A percentile compares a stretch with the other conserved stretches of the same genome.
phyloP scores from a whole-genome alignment of 2,329 filamentous ascomycete species.

The Cladosporium sp. region DNA sequence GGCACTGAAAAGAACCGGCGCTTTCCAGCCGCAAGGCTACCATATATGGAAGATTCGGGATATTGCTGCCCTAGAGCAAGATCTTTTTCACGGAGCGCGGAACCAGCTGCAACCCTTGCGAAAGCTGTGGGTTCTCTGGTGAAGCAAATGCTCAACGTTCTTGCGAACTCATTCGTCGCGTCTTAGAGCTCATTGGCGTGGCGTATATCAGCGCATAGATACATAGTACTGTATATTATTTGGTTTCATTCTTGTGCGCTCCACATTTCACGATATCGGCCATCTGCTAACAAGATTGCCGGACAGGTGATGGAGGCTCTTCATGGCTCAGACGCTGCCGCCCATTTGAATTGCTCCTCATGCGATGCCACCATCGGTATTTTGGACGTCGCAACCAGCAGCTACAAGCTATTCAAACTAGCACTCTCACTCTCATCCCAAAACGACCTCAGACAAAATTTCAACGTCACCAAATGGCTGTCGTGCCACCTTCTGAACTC shows the following conservation, averaged over 20 bases:
- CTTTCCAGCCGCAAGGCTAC: constrained; percentile 37
- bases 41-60: constrained; percentile 37
- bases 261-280: not conserved
- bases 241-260: not conserved
- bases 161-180: constrained; percentile 35
- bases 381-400: constrained; percentile 47
- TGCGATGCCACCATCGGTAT: constrained; percentile 42
- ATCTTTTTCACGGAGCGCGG: constrained; percentile 26
- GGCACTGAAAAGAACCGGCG: constrained; percentile 41
- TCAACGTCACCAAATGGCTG: constrained; percentile 47
- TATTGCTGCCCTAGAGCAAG: constrained; percentile 40
- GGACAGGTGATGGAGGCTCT: not conserved
- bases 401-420: constrained; percentile 42
- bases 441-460: constrained; percentile 18
- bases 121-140: constrained; percentile 31
- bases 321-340: constrained; percentile 8
- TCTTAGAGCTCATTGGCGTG: constrained; percentile 35
- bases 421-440: constrained; percentile 30
- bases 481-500: constrained; percentile 59
- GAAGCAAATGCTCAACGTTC: constrained; percentile 30
- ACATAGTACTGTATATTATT: constrained; percentile 30
- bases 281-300: not conserved
- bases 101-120: constrained; percentile 28
- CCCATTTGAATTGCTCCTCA: constrained; percentile 41
- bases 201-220: constrained; percentile 38